phyloP scores from a whole-genome alignment of 2,329 filamentous ascomycete species.

The Cordyceps fumosorosea region DNA sequence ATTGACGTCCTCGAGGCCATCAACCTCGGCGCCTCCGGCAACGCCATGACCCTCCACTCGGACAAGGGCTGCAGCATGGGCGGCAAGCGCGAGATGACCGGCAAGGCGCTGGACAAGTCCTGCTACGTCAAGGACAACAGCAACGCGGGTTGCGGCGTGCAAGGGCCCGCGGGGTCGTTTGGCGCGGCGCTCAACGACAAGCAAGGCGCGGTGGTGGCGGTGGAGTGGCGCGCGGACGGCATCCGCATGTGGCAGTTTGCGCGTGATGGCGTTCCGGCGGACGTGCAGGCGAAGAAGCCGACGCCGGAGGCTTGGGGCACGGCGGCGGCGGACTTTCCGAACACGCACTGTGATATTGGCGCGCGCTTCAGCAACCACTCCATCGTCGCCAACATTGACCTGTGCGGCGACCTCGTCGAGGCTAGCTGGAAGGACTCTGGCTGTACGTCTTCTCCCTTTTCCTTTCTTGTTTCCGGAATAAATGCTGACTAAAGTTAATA shows the following conservation, averaged over 20 bases:
- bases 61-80: constrained; percentile 43
- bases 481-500: constrained; percentile 17
- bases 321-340: constrained; percentile 59
- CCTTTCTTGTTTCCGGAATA: not conserved
- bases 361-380: constrained; percentile 58
- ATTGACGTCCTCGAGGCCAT: constrained; percentile 57
- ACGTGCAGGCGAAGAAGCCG: constrained; percentile 46
- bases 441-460: constrained; percentile 25
- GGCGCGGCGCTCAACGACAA: constrained; percentile 45
- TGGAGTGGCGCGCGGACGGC: constrained; percentile 54
- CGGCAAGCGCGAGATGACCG: constrained; percentile 48
- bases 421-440: constrained; percentile 39
- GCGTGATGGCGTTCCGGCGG: constrained; percentile 39
- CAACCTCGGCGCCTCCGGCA: constrained; percentile 48
- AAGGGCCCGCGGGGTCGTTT: constrained; percentile 36
- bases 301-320: constrained; percentile 57
- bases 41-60: constrained; percentile 56
- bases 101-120: constrained; percentile 32
- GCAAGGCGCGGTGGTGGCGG: constrained; percentile 53
- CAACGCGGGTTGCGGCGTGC: constrained; percentile 54
- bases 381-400: constrained; percentile 59
- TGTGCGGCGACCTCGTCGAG: constrained; percentile 53
- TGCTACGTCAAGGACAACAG: constrained; percentile 45
- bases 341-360: constrained; percentile 52
- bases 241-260: constrained; percentile 59